Percentiles rank a stretch among this genome's conserved stretches.
Conservation (phyloP, 208 protist species). For the Trypanosoma caninum region DNA sequence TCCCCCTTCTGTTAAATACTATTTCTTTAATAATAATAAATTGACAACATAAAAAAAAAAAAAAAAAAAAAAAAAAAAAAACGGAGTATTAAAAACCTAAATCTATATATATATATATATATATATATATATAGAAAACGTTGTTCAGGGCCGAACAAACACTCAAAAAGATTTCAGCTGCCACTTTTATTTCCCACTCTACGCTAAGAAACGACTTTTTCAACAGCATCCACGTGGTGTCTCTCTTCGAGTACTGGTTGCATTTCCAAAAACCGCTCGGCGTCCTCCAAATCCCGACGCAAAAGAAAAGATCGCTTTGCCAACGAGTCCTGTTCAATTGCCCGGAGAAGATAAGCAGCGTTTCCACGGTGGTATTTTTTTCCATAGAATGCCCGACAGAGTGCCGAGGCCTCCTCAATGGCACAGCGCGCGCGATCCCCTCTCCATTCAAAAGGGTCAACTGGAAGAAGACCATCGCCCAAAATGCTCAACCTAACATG, state of each 20-base stretch:
- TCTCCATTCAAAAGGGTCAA: conserved; percentile 83
- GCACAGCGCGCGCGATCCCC: conserved; percentile 61
- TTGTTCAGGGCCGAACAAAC: not conserved
- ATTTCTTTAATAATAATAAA: conserved; percentile 4
- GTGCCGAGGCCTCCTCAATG: conserved; percentile 70
- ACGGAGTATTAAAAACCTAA: not conserved
- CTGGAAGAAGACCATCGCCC: conserved; percentile 70
- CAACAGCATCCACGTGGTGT: not conserved
- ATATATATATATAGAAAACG: too few relatives aligned
- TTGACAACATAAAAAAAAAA: too few relatives aligned
- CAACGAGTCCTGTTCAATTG: conserved; percentile 63
- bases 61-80: conserved; percentile 20
- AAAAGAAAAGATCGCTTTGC: conserved; percentile 67
- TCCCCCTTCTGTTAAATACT: too few relatives aligned
- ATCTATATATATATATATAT: conserved; percentile 6
- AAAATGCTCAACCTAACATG: conserved; percentile 52
- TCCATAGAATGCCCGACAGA: conserved; percentile 72
- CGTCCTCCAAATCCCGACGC: conserved; percentile 58
- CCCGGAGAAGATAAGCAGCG: conserved; percentile 54
- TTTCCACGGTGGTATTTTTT: conserved; percentile 83
- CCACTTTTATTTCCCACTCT: not conserved
- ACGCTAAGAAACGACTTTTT: conserved; percentile 11
- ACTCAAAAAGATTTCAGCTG: not conserved
- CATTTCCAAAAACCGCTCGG: conserved; percentile 65
- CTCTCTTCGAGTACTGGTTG: conserved; percentile 43